Evolutionary conservation across 139 green algal genomes (phyloP), one percentile per base, ranked within the genome.

Genomic region (Zygnema circumcarinatum): DNA sequence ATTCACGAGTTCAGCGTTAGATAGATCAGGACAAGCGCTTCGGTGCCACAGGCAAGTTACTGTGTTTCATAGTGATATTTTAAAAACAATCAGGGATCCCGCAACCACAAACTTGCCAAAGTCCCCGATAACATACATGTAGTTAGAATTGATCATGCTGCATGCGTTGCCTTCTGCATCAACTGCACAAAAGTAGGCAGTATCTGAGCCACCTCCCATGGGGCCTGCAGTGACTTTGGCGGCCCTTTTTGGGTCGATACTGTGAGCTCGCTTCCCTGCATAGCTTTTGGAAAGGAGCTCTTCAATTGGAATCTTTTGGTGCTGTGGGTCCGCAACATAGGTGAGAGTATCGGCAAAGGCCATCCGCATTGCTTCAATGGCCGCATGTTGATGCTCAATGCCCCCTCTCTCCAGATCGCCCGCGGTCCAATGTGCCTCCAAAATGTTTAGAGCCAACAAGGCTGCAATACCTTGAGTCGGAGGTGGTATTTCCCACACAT

Each of bases 71-170:
- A n/a, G n/a, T n/a, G n/a, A n/a, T n/a, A n/a, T n/a, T n/a, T n/a
- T n/a, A n/a, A n/a, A n/a, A n/a, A n/a, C n/a, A n/a, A n/a, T n/a
- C n/a, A n/a, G n/a, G n/a, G n/a, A n/a, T n/a, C n/a, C n/a, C n/a
- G n/a, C n/a, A n/a, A n/a, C n/a, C n/a, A n/a, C n/a, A n/a, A n/a
- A n/a, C n/a, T n/a, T n/a, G n/a, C n/a, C n/a, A n/a, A n/a, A n/a
- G n/a, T n/a, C n/a, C n/a, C n/a, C n/a, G n/a, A n/a, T n/a, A n/a
- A n/a, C n/a, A n/a, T n/a, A 82, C 81, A 93, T 93, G 88, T 95
- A 96, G 86, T 92, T 95, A 69, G 79, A 92, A 83, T 95, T 94
- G 85, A 96, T 96, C 90, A 96, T 94, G 68, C 88, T 94, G 81
- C 90, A 94, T 3, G 62, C 94, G 76, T 95, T 96, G 67, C 94